These are phyloP conservation scores for Iris pallida DNA, from an alignment of 116 monocot genomes.

Conservation along the genomic window DNA sequence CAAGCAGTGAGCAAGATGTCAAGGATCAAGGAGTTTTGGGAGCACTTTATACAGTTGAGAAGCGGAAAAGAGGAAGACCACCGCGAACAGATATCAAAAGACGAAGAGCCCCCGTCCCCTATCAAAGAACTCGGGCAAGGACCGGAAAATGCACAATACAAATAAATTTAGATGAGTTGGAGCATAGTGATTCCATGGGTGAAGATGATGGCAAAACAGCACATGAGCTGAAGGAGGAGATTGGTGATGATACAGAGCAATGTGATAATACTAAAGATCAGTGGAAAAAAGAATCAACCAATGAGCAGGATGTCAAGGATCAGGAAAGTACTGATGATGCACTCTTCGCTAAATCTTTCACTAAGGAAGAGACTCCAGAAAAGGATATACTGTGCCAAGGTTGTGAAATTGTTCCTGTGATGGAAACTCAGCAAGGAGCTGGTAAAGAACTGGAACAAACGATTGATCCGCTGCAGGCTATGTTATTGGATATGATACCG, in stretches of 20 bases:
- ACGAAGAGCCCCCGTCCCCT: constrained; percentile 28
- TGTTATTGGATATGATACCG: constrained; percentile 89
- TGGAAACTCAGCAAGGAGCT: constrained; percentile 15
- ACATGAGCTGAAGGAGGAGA: constrained; percentile 4
- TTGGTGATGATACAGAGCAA: neutral
- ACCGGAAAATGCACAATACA: constrained; percentile 43
- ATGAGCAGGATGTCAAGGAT: constrained; percentile 4
- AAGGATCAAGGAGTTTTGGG: constrained; percentile 1
- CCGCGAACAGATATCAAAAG: constrained; percentile 14
- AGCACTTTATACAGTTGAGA: constrained; percentile 8
- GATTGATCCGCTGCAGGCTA: constrained; percentile 78
- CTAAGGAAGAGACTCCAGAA: neutral
- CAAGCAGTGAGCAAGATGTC: neutral
- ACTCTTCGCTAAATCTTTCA: neutral
- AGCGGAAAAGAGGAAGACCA: constrained; percentile 52
- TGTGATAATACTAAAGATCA: neutral
- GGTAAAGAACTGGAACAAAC: constrained; percentile 41
- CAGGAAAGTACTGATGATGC: constrained; percentile 3
- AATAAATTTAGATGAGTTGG: constrained; percentile 41
- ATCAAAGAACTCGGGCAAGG: constrained; percentile 50
- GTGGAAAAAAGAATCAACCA: neutral
- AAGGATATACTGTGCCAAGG: constrained; percentile 10
- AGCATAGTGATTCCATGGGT: constrained; percentile 13
- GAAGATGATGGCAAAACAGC: constrained; percentile 12
- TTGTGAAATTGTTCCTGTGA: constrained; percentile 7